Base-by-base conservation (phyloP, 2,329 filamentous ascomycete species). In the Colletotrichum simmondsii region DNA sequence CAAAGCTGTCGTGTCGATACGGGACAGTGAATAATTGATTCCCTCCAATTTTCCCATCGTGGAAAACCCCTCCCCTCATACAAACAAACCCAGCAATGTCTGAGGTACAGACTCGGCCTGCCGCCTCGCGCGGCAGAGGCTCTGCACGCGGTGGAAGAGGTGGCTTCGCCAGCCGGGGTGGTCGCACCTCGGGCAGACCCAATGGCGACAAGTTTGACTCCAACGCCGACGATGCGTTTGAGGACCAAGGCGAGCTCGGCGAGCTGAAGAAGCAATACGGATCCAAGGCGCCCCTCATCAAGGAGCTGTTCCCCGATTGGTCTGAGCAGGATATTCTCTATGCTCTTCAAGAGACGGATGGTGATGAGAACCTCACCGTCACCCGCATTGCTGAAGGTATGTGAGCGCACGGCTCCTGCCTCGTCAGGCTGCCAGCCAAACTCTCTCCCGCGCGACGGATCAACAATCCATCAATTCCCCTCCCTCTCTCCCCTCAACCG, bases 241-340 rank as follows among this genome's bases (percentile, higher is more conserved):
- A 92, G 77, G 95, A 98, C 80, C 93, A 97, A 83, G 94, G 94
- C 83, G 95, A 98, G 84, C 90, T 98, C 77, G 94, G 93, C 81
- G 92, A 97, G 85, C 91, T 98, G 81, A 97, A 97, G 90, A 95
- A 94, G 88, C 92, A 94, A 83, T 97, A 97, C 82, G 90, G 93
- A 79, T 87, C 87, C 80, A 94, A 96, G 86, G 90, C 98, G 78
- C 88, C 88, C 75, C 91, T 92, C 79, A 92, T 99, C 82, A 95
- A 94, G 86, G 95, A 98, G 83, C 92, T 98, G 86, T 98, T 98
- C 87, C 92, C 94, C 73, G 93, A 95, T 84, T 98, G 96, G 97
- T 96, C 95, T 78, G 94, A 98, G 80, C 94, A 95, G 83, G 96
- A 98, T 83, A 91, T 98, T 75, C 91, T 98, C 76, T 97, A 97